Conservation (phyloP, 768 basidiomycete genomes). For the Phaffia australis region DNA sequence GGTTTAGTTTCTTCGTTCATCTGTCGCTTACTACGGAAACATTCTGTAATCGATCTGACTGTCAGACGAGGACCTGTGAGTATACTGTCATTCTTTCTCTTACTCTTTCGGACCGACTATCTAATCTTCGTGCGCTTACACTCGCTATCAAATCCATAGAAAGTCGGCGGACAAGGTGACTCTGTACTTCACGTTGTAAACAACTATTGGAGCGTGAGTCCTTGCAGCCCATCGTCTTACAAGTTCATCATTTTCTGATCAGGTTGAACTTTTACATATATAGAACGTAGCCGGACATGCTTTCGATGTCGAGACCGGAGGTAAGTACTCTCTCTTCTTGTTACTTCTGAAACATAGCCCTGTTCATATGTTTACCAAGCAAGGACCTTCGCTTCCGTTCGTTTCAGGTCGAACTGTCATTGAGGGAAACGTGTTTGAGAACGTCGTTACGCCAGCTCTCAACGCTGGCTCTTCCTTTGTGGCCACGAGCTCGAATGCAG, state of each 20-base stretch:
- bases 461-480: not conserved
- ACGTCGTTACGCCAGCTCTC: not conserved
- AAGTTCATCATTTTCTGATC: too few relatives aligned
- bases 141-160: not conserved
- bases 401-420: not conserved
- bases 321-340: not conserved
- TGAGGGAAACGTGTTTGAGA: not conserved
- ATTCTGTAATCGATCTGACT: not conserved
- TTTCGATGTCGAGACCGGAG: not conserved
- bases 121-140: not conserved
- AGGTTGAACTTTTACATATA: too few relatives aligned
- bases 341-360: not conserved
- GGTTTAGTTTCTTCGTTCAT: not conserved
- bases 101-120: not conserved
- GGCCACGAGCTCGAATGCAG: not conserved
- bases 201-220: not conserved
- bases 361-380: not conserved
- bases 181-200: slow-evolving; percentile 1
- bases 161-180: not conserved
- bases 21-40: not conserved
- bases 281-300: not conserved
- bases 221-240: too few relatives aligned
- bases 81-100: not conserved
- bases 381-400: not conserved
- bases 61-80: not conserved